Percentiles rank a stretch among this genome's conserved stretches.
phyloP scores from a whole-genome alignment of 2,329 filamentous ascomycete genomes.

The Trichoderma sp. region DNA sequence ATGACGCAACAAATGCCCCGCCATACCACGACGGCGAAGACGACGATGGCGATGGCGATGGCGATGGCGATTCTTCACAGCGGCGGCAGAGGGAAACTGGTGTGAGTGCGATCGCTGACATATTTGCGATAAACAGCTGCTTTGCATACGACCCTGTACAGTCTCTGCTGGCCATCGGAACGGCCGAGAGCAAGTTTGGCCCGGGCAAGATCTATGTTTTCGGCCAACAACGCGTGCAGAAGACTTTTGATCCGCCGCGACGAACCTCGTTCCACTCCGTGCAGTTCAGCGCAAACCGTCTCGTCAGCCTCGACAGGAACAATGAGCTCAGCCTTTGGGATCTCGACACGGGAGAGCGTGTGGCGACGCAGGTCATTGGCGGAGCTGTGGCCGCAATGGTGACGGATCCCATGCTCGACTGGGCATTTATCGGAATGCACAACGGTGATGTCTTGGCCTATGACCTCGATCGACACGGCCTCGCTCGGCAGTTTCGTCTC shows the following conservation, averaged over 20 bases:
- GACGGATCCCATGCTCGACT: conserved; percentile 90
- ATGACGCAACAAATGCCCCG: conserved; percentile 30
- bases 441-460: conserved; percentile 89
- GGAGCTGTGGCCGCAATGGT: conserved; percentile 73
- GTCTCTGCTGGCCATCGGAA: conserved; percentile 89
- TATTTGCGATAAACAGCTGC: conserved; percentile 52
- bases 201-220: conserved; percentile 87
- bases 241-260: conserved; percentile 69
- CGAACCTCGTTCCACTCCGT: conserved; percentile 74
- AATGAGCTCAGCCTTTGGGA: conserved; percentile 87
- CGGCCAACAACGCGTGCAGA: conserved; percentile 78
- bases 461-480: conserved; percentile 78
- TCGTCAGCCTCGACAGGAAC: conserved; percentile 81
- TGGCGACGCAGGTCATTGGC: conserved; percentile 73
- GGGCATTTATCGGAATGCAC: conserved; percentile 81
- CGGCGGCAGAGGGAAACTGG: not conserved
- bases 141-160: conserved; percentile 92
- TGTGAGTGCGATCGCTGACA: not conserved
- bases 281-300: conserved; percentile 82
- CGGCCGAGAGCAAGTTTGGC: conserved; percentile 82
- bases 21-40: conserved; percentile 13
- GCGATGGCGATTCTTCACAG: not conserved
- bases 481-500: conserved; percentile 72
- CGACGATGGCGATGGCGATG: not conserved
- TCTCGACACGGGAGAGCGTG: conserved; percentile 65